Base-by-base conservation (phyloP, 208 protist genomes). In the Porcisia hertigi region DNA sequence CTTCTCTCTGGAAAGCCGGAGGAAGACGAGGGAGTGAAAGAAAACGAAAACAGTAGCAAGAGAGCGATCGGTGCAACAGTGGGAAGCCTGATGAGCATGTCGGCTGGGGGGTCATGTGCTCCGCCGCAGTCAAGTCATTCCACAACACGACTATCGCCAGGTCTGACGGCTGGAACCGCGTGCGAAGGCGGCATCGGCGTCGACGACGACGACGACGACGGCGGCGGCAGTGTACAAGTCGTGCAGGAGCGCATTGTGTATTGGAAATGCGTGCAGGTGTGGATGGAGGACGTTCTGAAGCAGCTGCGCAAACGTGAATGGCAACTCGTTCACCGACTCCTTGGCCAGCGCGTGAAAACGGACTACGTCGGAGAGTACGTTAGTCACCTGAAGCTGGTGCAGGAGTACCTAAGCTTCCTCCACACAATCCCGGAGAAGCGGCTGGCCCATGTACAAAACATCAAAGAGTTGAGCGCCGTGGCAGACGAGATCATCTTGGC, bases 281-380 rank as follows among this genome's bases (percentile, higher is more conserved):
- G 94, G 92, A 84, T 95, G 54, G 90, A 96, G 75, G 84, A 90
- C 34, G 81, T 92, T 25, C 76, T 85, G 55, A 74, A 80, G 58
- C 92, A 97, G 79, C 66, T 97, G 49, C 89, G 91, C 49, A 76
- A 76, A 25, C 90, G 92, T 34, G 94, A 97, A 82, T 97, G 94
- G 92, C 85, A 81, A 16, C 85, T 96, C 1, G 75, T 91, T 60
- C 90, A 96, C 70, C 81, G 84, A 47, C 69, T 97, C 14, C 85
- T 96, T n/a, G 81, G 65, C 9, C 76, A 89, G 75, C 86, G 88
- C 9, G 92, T 94, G 9, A 85, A 92, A 57, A 94, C 88, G n/a
- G 83, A 70, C 69, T 96, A 89, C 80, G 86, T 90, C 18, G 49
- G 79, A 53, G 91, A 97, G 80, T 96, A 92, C 81, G 80, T 86